Percentiles rank a stretch among this genome's conserved stretches.
These are phyloP conservation scores for Nemania abortiva DNA, from an alignment of 2,329 filamentous ascomycete genomes.

Conservation along the genomic window DNA sequence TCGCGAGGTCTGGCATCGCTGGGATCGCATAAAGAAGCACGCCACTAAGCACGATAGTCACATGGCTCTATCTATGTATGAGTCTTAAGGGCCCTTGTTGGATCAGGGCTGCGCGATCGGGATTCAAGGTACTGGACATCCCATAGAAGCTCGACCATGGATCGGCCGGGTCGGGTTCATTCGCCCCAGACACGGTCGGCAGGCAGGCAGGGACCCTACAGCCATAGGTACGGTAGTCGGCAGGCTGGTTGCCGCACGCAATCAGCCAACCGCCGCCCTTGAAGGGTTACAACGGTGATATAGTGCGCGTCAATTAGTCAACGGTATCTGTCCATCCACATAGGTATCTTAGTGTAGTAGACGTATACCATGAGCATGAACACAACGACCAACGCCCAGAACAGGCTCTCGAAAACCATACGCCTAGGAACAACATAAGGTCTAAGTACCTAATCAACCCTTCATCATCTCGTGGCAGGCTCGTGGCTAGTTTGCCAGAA, in stretches of 20 bases:
- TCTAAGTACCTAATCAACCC: no score
- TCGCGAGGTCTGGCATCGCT: neutral
- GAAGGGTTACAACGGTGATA: neutral
- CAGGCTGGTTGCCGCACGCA: conserved; percentile 4
- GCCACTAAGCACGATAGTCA: neutral
- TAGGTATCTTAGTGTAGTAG: neutral
- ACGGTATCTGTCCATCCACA: neutral
- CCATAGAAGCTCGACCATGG: conserved; percentile 15
- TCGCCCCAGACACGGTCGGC: conserved; percentile 5
- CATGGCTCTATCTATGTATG: neutral
- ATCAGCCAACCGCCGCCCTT: neutral
- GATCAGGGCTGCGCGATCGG: conserved; percentile 10
- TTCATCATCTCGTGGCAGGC: no score
- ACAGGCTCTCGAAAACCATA: no score
- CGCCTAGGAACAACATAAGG: no score
- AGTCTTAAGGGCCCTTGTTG: neutral
- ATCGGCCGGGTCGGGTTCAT: neutral
- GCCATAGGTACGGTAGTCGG: conserved; percentile 4
- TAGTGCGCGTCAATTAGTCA: neutral
- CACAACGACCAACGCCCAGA: no score
- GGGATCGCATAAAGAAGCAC: neutral
- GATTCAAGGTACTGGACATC: neutral
- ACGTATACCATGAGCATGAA: no score
- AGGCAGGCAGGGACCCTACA: neutral
- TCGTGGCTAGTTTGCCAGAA: neutral